Base-by-base conservation (phyloP, 352 stramenopile species). In the Pythium aphanidermatum region DNA sequence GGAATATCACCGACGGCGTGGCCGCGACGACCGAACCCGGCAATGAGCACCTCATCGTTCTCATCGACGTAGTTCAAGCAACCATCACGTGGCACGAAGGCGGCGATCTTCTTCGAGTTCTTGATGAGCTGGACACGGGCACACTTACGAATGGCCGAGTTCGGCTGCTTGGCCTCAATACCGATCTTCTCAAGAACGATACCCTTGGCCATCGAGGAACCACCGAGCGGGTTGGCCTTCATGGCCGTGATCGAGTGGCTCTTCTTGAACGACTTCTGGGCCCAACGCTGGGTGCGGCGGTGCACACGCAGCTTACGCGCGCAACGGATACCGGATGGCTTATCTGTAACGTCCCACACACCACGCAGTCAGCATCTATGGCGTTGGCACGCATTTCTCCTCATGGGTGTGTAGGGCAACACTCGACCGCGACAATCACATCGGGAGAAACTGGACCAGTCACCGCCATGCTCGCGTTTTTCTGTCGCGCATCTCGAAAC, bases 101-200 rank as follows among this genome's bases (percentile, higher is more conserved):
- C 96, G 20, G 97, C 96, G 74, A 99, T 99, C 87, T 99, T 99
- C 96, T 99, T 99, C 64, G 96, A 98, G 78, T 99, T 99, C 95
- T 99, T 99, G 83, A 99, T 99, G 30, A 99, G 82, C 83, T 99
- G 97, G 53, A 99, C 97, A 79, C 97, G 95, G 31, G 97, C 96
- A 68, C 95, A 99, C 91, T 99, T 99, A 70, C 97, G 96, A 86
- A 99, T 99, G 60, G 97, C 97, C 34, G 96, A 99, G 92, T 99
- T 99, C 48, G 97, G 97, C 87, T 99, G 97, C 84, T 99, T 99
- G 60, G 97, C 96, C 70, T 99, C 97, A 96, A 99, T 99, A 74
- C 97, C 97, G 57, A 99, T 99, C 90, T 99, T 99, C 76, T 99
- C 97, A 34, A 99, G 83, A 29, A 99, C 97, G 73, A 99, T 99